phyloP scores from a whole-genome alignment of 202 grass and related monocot genomes.

The Zoysia matrella region DNA sequence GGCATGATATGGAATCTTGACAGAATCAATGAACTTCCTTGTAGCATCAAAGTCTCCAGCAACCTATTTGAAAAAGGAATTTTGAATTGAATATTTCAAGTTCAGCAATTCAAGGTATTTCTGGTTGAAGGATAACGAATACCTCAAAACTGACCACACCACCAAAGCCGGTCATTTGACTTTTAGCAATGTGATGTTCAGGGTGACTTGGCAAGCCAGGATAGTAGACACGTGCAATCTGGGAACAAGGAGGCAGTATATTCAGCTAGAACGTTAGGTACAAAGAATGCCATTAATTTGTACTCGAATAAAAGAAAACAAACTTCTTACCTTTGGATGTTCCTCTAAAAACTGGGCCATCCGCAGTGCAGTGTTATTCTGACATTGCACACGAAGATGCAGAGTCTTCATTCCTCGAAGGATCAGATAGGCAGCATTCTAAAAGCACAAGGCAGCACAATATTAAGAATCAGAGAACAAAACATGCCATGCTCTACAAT shows the following conservation, averaged over 20 bases:
- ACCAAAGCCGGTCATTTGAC: conserved; percentile 97
- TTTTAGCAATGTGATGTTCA: conserved; percentile 95
- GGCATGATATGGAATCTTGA: conserved; percentile 92
- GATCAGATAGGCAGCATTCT: conserved; percentile 99
- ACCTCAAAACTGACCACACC: conserved; percentile 99
- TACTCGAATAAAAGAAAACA: conserved; percentile 6
- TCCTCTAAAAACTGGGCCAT: conserved; percentile 99
- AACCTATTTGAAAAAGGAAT: conserved; percentile 51
- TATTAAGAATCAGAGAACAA: conserved; percentile 20
- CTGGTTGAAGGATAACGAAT: conserved; percentile 17
- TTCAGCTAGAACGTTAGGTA: conserved; percentile 31
- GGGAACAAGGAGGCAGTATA: conserved; percentile 13
- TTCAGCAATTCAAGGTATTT: not conserved
- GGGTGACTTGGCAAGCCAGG: conserved; percentile 94
- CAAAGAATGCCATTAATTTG: not conserved
- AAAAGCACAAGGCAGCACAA: conserved; percentile 38
- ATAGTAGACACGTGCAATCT: conserved; percentile 91
- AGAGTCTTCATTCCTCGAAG: conserved; percentile 98
- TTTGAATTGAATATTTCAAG: conserved; percentile 5
- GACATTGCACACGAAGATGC: conserved; percentile 94
- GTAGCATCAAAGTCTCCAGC: conserved; percentile 80
- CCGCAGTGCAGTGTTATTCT: conserved; percentile 91
- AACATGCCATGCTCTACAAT: conserved; percentile 11
- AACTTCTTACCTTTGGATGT: conserved; percentile 82
- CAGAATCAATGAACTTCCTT: conserved; percentile 91